Evolutionary conservation across 768 basidiomycete genomes (phyloP).

Genomic region (Leccinellum luteum): DNA sequence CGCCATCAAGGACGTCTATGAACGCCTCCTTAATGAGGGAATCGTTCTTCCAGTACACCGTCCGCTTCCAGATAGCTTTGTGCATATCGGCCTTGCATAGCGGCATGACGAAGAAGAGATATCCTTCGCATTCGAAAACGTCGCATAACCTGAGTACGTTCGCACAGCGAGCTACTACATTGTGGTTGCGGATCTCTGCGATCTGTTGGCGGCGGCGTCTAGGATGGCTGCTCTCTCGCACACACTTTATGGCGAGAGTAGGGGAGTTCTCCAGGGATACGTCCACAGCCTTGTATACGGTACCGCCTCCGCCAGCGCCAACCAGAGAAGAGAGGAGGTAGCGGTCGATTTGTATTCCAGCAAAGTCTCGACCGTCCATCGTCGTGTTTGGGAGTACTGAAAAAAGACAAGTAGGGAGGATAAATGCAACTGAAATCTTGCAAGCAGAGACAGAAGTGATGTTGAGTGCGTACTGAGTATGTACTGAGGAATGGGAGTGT

Average conservation of each 20-base stretch:
- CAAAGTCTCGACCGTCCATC: conserved; percentile 39
- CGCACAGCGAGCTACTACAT: conserved; percentile 39
- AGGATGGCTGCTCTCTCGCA: conserved; percentile 50
- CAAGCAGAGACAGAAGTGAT: not conserved
- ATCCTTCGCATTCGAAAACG: conserved; percentile 53
- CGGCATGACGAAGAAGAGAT: conserved; percentile 67
- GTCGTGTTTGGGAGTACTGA: not conserved
- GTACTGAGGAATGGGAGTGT: too few relatives aligned
- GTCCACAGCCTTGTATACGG: conserved; percentile 73
- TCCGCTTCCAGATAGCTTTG: conserved; percentile 48
- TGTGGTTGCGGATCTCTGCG: conserved; percentile 63
- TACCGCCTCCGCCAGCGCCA: conserved; percentile 74
- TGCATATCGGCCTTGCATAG: conserved; percentile 66
- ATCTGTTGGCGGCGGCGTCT: conserved; percentile 56
- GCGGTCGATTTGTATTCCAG: conserved; percentile 52
- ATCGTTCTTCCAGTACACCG: conserved; percentile 54
- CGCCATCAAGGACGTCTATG: conserved; percentile 74
- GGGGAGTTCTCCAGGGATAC: conserved; percentile 34
- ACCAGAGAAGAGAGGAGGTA: conserved; percentile 61
- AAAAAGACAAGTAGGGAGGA: not conserved
- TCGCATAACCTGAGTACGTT: conserved; percentile 68
- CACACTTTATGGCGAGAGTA: conserved; percentile 73
- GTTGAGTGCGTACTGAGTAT: not conserved
- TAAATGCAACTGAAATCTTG: too few relatives aligned
- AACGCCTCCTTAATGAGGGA: conserved; percentile 63